Evolutionary conservation across 495 filamentous ascomycete species (phyloP).

Genomic region (Echria macrotheca): DNA sequence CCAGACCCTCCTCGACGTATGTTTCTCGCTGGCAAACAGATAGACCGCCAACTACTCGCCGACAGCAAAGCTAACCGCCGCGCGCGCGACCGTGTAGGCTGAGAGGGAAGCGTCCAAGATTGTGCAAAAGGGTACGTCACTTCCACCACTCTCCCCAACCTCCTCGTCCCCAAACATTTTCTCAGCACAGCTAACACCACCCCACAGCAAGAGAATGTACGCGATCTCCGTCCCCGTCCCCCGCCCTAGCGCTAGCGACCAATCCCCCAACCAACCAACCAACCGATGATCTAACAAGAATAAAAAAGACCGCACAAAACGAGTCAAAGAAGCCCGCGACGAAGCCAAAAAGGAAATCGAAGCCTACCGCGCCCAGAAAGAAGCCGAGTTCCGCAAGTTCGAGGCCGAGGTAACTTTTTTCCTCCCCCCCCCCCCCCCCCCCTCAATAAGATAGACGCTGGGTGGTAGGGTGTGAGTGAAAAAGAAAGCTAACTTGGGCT

Average conservation of each 20-base stretch:
- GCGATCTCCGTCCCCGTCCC: constrained; percentile 4
- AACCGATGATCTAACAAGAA: background rate
- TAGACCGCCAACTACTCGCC: background rate
- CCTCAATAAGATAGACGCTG: too few relatives aligned
- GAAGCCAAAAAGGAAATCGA: constrained; percentile 99
- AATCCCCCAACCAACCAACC: background rate
- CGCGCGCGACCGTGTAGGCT: constrained; percentile 54
- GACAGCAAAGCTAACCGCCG: background rate
- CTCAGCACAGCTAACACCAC: too few relatives aligned
- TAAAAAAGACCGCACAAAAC: constrained; percentile 81
- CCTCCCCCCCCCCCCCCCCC: too few relatives aligned
- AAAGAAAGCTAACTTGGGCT: too few relatives aligned
- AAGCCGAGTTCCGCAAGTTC: constrained; percentile 91
- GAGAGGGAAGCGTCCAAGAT: constrained; percentile 99
- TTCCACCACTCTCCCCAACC: background rate
- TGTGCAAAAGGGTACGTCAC: constrained; percentile 74
- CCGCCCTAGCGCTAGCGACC: background rate
- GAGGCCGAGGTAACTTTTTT: constrained; percentile 77
- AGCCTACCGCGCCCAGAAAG: constrained; percentile 83
- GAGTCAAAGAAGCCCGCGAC: constrained; percentile 87
- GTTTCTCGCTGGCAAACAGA: constrained; percentile 23
- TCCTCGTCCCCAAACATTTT: too few relatives aligned
- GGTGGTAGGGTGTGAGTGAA: background rate
- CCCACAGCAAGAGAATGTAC: constrained; percentile 43
- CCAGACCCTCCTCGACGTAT: constrained; percentile 96